phyloP scores from a whole-genome alignment of 768 basidiomycete genomes.

The Fomitopsis pulvina region DNA sequence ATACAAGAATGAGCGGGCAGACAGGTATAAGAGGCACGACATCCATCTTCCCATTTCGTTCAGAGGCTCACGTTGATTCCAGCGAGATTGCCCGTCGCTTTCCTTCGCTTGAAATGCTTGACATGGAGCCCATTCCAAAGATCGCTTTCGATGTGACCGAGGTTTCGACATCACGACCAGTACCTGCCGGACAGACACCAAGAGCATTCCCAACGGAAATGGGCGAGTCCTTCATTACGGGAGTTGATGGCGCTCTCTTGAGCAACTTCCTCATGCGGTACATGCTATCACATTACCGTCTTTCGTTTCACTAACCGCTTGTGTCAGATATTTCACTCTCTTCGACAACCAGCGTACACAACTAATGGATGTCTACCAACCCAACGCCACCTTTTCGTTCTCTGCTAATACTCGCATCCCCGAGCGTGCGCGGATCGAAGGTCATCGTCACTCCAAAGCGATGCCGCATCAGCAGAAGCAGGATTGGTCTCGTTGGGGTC shows the following conservation, averaged over 20 bases:
- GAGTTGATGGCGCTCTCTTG: constrained; percentile 61
- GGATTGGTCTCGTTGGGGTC: constrained; percentile 70
- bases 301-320: neutral
- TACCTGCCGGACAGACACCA: constrained; percentile 35
- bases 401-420: constrained; percentile 82
- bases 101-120: constrained; percentile 74
- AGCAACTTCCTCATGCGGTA: constrained; percentile 76
- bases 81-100: constrained; percentile 78
- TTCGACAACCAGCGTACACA: constrained; percentile 73
- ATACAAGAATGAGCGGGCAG: constrained; percentile 46
- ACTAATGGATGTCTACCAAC: constrained; percentile 71
- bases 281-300: constrained; percentile 19
- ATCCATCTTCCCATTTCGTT: neutral
- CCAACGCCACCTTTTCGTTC: constrained; percentile 87
- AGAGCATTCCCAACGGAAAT: constrained; percentile 77
- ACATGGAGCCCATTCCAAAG: constrained; percentile 70
- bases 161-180: constrained; percentile 36
- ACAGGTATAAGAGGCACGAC: constrained; percentile 66
- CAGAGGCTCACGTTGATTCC: neutral
- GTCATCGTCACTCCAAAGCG: constrained; percentile 51
- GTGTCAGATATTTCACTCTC: constrained; percentile 70
- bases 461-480: constrained; percentile 82
- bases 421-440: constrained; percentile 66
- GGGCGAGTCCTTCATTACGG: constrained; percentile 66
- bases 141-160: constrained; percentile 76